Conservation (phyloP, 768 basidiomycete genomes). For the Fibroporia radiculosa region DNA sequence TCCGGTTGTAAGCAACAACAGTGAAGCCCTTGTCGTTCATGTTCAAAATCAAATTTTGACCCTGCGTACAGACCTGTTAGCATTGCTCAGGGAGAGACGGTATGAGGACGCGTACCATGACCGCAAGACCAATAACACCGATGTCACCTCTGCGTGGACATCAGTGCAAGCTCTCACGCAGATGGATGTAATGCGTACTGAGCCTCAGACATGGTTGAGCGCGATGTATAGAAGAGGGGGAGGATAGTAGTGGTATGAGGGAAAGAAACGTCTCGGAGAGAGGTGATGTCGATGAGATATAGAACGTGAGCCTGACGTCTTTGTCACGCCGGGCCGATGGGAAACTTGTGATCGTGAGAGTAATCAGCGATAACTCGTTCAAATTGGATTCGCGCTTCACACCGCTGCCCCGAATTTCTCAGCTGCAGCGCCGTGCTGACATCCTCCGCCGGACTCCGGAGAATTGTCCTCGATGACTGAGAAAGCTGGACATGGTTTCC, state of each 20-base stretch:
- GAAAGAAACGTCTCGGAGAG: slow-evolving; percentile 10
- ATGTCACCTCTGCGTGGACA: slow-evolving; percentile 73
- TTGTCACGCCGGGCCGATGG: slow-evolving; percentile 19
- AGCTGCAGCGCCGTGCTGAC: no score
- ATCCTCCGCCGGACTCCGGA: no score
- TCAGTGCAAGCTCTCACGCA: slow-evolving; percentile 5
- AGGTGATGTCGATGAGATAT: slow-evolving; percentile 25
- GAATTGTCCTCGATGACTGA: no score
- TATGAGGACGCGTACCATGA: slow-evolving; percentile 67
- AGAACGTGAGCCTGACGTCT: slow-evolving; percentile 16
- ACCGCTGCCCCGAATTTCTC: no score
- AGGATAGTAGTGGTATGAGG: slow-evolving; percentile 20
- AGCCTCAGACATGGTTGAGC: slow-evolving; percentile 34
- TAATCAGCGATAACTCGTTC: slow-evolving; percentile 3
- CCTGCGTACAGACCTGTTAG: slow-evolving; percentile 36
- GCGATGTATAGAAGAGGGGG: slow-evolving; percentile 27
- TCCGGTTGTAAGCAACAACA: slow-evolving; percentile 96
- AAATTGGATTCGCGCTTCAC: no score
- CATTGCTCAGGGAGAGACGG: slow-evolving; percentile 9
- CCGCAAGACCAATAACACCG: slow-evolving; percentile 96
- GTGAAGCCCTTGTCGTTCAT: slow-evolving; percentile 99
- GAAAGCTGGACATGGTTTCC: no score
- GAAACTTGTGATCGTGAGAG: slow-evolving; percentile 16
- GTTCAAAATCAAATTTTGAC: slow-evolving; percentile 95
- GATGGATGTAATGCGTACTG: slow-evolving; percentile 35